Conservation (phyloP, 768 basidiomycete genomes). For the Termitomyces sp. region DNA sequence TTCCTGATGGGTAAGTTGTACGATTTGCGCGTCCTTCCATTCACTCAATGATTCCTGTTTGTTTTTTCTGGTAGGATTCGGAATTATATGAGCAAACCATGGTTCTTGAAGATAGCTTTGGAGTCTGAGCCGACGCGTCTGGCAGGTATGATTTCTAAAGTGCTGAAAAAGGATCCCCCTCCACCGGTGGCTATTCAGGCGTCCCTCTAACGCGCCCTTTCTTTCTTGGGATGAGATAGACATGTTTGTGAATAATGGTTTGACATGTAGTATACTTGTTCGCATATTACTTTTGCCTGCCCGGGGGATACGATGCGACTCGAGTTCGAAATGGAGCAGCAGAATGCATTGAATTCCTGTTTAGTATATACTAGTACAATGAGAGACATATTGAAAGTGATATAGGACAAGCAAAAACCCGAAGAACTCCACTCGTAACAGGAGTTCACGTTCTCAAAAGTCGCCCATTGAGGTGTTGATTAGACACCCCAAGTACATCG, state of each 20-base stretch:
- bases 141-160: slow-evolving; percentile 39
- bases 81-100: slow-evolving; percentile 92
- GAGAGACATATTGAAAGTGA: slow-evolving; percentile 1
- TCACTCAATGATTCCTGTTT: slow-evolving; percentile 1
- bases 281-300: neutral
- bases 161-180: slow-evolving; percentile 13
- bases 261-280: neutral
- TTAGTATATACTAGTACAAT: neutral
- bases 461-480: slow-evolving; percentile 52
- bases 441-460: slow-evolving; percentile 28
- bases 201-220: neutral
- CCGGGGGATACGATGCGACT: no score
- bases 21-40: neutral
- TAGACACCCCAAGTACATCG: slow-evolving; percentile 42
- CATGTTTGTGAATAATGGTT: no score
- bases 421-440: slow-evolving; percentile 26
- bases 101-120: slow-evolving; percentile 76
- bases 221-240: neutral
- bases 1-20: slow-evolving; percentile 80
- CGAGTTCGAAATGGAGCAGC: no score
- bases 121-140: slow-evolving; percentile 48
- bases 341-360: neutral
- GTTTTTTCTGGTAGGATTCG: slow-evolving; percentile 50
- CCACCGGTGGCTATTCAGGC: neutral
- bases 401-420: slow-evolving; percentile 29